Evolutionary conservation across 2,329 filamentous ascomycete genomes (phyloP).

Genomic region (Aspergillus novofumigatus): DNA sequence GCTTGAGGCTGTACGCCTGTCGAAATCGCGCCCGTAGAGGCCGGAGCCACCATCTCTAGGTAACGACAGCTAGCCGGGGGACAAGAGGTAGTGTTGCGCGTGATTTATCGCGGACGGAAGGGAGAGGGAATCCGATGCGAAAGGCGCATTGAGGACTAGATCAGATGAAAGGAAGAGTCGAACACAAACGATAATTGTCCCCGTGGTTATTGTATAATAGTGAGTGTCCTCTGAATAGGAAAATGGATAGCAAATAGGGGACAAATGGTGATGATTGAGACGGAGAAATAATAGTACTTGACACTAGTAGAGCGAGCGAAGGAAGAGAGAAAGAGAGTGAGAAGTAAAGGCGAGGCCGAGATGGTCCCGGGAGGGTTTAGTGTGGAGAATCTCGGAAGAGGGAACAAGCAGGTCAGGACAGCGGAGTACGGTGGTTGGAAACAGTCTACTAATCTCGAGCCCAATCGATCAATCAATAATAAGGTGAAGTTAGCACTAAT

Average conservation of each 20-base stretch:
- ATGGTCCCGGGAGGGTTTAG: conserved; percentile 20
- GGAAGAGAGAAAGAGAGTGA: conserved; percentile 9
- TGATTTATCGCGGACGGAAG: conserved; percentile 27
- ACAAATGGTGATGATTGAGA: conserved; percentile 6
- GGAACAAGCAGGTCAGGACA: conserved; percentile 5
- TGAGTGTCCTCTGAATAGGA: neutral
- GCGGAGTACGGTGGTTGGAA: conserved; percentile 1
- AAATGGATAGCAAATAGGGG: neutral
- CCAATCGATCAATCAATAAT: neutral
- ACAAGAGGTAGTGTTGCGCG: conserved; percentile 17
- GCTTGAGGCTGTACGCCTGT: conserved; percentile 31
- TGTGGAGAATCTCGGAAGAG: conserved; percentile 24
- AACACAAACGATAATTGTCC: neutral
- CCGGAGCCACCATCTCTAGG: conserved; percentile 44
- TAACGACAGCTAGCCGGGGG: conserved; percentile 12
- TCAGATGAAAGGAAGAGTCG: conserved; percentile 15
- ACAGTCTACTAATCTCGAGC: neutral
- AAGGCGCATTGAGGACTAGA: conserved; percentile 30
- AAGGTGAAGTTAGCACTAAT: neutral
- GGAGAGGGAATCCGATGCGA: conserved; percentile 27
- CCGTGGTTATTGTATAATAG: neutral
- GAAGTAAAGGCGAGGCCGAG: conserved; percentile 18
- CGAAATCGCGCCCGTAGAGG: conserved; percentile 37
- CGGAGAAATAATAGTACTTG: conserved; percentile 6
- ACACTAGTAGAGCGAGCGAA: conserved; percentile 9